Evolutionary conservation across 179 eudicot species (phyloP).

Genomic region (Monotropa hypopitys): DNA sequence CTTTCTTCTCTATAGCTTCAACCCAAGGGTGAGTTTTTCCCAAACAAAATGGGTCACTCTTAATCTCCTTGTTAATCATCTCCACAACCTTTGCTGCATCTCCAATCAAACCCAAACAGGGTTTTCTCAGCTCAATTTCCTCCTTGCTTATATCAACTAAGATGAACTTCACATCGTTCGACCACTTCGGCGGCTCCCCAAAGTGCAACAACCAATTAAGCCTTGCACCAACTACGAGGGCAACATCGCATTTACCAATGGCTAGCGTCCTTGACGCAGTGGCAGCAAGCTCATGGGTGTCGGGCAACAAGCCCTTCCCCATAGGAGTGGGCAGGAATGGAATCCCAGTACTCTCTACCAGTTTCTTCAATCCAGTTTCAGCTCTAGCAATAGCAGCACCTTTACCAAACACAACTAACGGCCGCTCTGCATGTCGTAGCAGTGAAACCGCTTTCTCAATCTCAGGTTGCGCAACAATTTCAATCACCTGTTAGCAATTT

Average conservation of each 20-base stretch:
- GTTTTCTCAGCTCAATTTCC: conserved; percentile 69
- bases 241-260: conserved; percentile 87
- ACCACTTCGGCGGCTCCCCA: conserved; percentile 91
- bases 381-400: conserved; percentile 71
- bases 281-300: conserved; percentile 70
- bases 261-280: conserved; percentile 82
- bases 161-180: conserved; percentile 70
- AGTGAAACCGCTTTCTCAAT: conserved; percentile 46
- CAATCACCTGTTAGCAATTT: conserved; percentile 1
- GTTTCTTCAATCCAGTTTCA: conserved; percentile 32
- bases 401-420: conserved; percentile 76
- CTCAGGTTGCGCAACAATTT: conserved; percentile 6
- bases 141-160: conserved; percentile 61
- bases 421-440: conserved; percentile 51
- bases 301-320: conserved; percentile 87
- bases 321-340: conserved; percentile 92
- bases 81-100: conserved; percentile 63
- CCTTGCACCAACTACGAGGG: conserved; percentile 74
- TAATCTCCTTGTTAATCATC: conserved; percentile 53
- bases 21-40: conserved; percentile 80
- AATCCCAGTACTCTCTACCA: conserved; percentile 74
- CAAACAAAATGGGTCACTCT: conserved; percentile 83
- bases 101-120: conserved; percentile 61
- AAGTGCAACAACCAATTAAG: conserved; percentile 86
- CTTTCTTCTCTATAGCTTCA: conserved; percentile 51